phyloP scores from a whole-genome alignment of 176 grass and related monocot species.

The Paspalum vaginatum region DNA sequence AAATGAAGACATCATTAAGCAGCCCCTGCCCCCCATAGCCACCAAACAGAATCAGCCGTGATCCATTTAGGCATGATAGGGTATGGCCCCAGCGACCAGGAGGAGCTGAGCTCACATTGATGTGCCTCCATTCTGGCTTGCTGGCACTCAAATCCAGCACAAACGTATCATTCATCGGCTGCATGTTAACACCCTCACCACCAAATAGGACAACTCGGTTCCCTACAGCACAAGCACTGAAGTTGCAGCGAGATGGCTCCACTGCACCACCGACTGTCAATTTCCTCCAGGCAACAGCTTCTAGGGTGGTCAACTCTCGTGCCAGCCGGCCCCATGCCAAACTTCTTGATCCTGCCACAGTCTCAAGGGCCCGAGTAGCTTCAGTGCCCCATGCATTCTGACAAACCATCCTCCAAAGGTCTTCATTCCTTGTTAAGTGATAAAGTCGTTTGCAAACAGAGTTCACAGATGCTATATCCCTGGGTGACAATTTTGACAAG shows the following conservation, averaged over 20 bases:
- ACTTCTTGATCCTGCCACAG: constrained; percentile 71
- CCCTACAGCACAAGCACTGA: constrained; percentile 92
- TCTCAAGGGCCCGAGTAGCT: constrained; percentile 71
- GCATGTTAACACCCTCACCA: constrained; percentile 94
- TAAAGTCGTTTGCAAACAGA: constrained; percentile 80
- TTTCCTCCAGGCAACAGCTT: constrained; percentile 87
- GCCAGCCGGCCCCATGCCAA: constrained; percentile 83
- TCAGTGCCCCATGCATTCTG: constrained; percentile 88
- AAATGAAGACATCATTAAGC: constrained; percentile 94
- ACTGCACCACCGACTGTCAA: constrained; percentile 75
- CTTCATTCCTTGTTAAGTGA: constrained; percentile 83
- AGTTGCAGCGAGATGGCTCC: constrained; percentile 93
- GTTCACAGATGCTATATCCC: constrained; percentile 89
- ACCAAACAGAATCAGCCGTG: constrained; percentile 82
- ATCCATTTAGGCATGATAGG: constrained; percentile 87
- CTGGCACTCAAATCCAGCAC: constrained; percentile 84
- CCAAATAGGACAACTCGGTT: constrained; percentile 94
- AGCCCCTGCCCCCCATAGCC: constrained; percentile 82
- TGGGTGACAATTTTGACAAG: constrained; percentile 72
- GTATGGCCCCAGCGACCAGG: constrained; percentile 95
- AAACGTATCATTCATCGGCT: constrained; percentile 98
- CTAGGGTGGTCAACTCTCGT: constrained; percentile 83
- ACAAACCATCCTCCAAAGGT: constrained; percentile 98
- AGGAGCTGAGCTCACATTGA: constrained; percentile 81
- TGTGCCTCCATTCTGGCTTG: constrained; percentile 92